These are phyloP conservation scores for Cyberlindnera euphorbiae DNA, from an alignment of 805 yeast species.

Conservation along the genomic window DNA sequence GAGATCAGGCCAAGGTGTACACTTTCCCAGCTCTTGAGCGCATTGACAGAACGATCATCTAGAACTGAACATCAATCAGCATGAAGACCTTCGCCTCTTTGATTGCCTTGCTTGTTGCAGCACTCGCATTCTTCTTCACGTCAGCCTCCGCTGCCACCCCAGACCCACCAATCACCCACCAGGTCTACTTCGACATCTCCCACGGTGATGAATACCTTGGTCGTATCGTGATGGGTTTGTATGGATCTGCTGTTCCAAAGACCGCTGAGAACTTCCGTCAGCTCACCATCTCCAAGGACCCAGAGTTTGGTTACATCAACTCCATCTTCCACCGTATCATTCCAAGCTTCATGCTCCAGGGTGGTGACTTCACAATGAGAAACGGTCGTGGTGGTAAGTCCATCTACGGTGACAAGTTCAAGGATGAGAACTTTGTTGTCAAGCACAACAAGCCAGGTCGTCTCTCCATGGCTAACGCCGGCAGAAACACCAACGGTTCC, in stretches of 20 bases:
- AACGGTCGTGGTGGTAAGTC: conserved; percentile 73
- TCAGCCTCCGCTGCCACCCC: conserved; percentile 19
- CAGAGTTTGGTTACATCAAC: conserved; percentile 54
- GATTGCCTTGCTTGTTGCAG: conserved; percentile 12
- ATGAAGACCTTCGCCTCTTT: conserved; percentile 17
- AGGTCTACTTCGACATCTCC: conserved; percentile 80
- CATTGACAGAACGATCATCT: too few relatives aligned
- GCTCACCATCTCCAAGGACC: conserved; percentile 71
- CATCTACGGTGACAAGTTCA: conserved; percentile 62
- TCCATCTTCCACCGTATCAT: conserved; percentile 72
- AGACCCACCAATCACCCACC: conserved; percentile 52
- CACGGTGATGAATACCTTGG: conserved; percentile 79
- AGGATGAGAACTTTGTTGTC: conserved; percentile 63
- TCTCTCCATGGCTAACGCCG: conserved; percentile 78
- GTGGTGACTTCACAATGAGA: conserved; percentile 72
- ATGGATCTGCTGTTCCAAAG: conserved; percentile 81
- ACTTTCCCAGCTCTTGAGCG: too few relatives aligned
- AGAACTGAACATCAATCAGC: neutral
- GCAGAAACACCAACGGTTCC: conserved; percentile 81
- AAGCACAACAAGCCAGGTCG: conserved; percentile 68
- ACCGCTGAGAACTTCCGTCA: conserved; percentile 87
- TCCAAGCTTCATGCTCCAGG: conserved; percentile 71
- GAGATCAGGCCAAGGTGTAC: too few relatives aligned
- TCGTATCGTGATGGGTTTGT: conserved; percentile 80
- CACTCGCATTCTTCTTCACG: conserved; percentile 14